Evolutionary conservation across 2,329 filamentous ascomycete genomes (phyloP).

Genomic region (Xylaria sp.): DNA sequence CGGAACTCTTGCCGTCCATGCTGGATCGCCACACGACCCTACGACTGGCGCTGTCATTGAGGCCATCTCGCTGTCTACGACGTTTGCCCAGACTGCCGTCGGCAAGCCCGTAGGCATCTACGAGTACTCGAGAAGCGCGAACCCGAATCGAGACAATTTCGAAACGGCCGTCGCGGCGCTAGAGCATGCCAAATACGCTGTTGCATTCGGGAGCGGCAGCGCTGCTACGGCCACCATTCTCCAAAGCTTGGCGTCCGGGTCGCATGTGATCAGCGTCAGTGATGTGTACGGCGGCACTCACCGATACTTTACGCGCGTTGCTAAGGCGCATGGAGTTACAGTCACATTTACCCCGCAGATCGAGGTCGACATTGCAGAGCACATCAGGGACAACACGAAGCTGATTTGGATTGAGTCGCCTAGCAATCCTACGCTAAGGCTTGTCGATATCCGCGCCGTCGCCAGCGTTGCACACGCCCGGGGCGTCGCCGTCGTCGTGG

Average conservation of each 20-base stretch:
- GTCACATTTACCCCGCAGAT: constrained; percentile 96
- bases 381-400: constrained; percentile 90
- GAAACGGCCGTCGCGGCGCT: constrained; percentile 90
- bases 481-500: constrained; percentile 95
- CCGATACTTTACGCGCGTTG: constrained; percentile 98
- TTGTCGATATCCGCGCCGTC: constrained; percentile 93
- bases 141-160: constrained; percentile 96
- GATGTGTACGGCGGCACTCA: constrained; percentile 99
- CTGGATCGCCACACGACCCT: constrained; percentile 90
- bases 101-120: constrained; percentile 88
- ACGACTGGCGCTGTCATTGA: constrained; percentile 95
- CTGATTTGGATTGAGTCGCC: constrained; percentile 97
- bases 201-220: constrained; percentile 94
- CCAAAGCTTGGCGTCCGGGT: constrained; percentile 89
- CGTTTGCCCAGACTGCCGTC: constrained; percentile 90
- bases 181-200: constrained; percentile 90
- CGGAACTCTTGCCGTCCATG: constrained; percentile 94
- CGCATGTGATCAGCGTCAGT: constrained; percentile 94
- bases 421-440: constrained; percentile 90
- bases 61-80: constrained; percentile 94
- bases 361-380: constrained; percentile 83
- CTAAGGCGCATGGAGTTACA: constrained; percentile 89
- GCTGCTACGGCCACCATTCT: constrained; percentile 94
- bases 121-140: constrained; percentile 93
- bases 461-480: constrained; percentile 84